phyloP scores from a whole-genome alignment of 352 stramenopile genomes.

The Pythium periplocum region DNA sequence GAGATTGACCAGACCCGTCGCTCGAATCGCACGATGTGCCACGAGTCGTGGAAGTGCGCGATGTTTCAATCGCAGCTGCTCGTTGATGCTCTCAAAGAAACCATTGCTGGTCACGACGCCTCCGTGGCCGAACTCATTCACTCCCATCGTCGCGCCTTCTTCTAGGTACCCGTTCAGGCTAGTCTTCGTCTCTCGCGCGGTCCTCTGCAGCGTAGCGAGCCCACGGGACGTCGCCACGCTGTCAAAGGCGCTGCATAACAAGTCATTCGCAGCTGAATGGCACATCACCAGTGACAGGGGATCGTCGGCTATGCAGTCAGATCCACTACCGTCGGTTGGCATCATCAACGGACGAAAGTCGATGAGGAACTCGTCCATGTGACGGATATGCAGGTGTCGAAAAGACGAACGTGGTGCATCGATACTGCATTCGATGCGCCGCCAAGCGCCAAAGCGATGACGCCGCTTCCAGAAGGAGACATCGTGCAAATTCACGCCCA shows the following conservation, averaged over 20 bases:
- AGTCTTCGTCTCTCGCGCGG: no score
- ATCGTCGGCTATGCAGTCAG: conserved; percentile 8
- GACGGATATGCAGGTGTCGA: conserved; percentile 34
- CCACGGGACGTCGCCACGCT: no score
- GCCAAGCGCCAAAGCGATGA: conserved; percentile 49
- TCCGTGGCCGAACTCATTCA: conserved; percentile 13
- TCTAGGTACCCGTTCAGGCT: conserved; percentile 1
- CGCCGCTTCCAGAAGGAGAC: conserved; percentile 62
- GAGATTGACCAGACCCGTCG: conserved; percentile 72
- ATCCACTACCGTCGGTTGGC: conserved; percentile 18
- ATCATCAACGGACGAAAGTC: conserved; percentile 48
- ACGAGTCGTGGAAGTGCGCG: conserved; percentile 23
- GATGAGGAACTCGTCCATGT: conserved; percentile 54
- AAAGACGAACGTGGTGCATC: conserved; percentile 37
- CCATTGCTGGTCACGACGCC: conserved; percentile 13
- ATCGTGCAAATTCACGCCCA: conserved; percentile 45
- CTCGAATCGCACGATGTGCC: conserved; percentile 33
- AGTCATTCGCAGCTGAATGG: background rate
- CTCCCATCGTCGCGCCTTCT: conserved; percentile 2
- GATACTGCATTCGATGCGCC: conserved; percentile 46
- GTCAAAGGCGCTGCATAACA: background rate
- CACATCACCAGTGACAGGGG: background rate
- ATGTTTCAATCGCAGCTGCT: conserved; percentile 22
- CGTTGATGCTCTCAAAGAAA: conserved; percentile 24
- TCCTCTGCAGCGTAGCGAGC: no score